Evolutionary conservation across 192 early-diverging fungal genomes (phyloP), one percentile per base, ranked within the genome.

Genomic region (Geosiphon pyriformis): DNA sequence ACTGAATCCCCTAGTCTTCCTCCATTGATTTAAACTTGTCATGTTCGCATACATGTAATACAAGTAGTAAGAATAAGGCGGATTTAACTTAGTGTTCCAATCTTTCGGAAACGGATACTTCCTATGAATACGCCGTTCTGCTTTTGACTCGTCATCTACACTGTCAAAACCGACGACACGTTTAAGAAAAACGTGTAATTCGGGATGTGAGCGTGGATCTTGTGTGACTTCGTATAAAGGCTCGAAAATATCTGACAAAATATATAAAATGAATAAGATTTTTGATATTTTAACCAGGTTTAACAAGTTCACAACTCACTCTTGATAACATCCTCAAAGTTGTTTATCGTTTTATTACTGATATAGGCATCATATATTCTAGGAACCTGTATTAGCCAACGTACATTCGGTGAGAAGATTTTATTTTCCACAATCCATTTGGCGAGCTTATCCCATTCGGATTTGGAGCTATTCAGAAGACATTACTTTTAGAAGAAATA

Each of bases 391-490:
- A 95, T 85, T 61, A 98, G 79, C 95, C 95, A 98, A 35, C 95
- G 88, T n/a, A 95, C 92, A 74, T 95, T 98, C 71, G 77, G 74
- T 2, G 91, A 93, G 57, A 95, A 85, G 6, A 98, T 74, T 72
- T 93, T 92, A 83, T 98, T 88, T 57, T 94, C 78, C 22, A 95
- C 80, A 0, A 98, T 88, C 92, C 95, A 94, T 47, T 87, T 84
- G 1, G 95, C 95, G 17, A 98, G 79, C 59, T 93, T 94, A 77
- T 94, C 91, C 95, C 95, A 98, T 76, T 98, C 95, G 33, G 64
- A 66, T 46, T 53, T 56, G 2, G 50, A 55, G 10, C 64, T 66
- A 55, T 11, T 50, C 31, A 23, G 11, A 15, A 46, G 22, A 23
- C 1, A 59, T 33, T n/a, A 59, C 12, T 1, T n/a, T 17, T 22